Percentiles rank a stretch among this genome's conserved stretches.
These are phyloP conservation scores for Cercospora sp. DNA, from an alignment of 2,329 filamentous ascomycete species.

Conservation along the genomic window DNA sequence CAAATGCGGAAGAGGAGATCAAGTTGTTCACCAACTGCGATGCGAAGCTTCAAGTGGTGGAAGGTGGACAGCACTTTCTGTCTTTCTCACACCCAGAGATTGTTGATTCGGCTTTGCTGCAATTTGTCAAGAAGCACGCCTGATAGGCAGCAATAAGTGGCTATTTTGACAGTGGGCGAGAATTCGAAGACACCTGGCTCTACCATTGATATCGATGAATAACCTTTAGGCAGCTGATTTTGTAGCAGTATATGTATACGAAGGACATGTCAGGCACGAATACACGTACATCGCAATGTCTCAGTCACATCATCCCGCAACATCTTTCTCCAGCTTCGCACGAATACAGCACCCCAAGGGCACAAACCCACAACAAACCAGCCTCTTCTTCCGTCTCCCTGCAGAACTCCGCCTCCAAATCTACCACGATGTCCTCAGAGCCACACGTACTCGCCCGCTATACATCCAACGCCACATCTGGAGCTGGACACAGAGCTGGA, in stretches of 20 bases:
- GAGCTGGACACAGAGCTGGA: constrained; percentile 9
- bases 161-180: neutral
- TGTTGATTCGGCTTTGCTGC: constrained; percentile 42
- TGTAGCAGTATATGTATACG: neutral
- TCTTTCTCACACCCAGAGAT: constrained; percentile 50
- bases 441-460: neutral
- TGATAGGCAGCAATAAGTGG: neutral
- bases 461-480: constrained; percentile 15
- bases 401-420: constrained; percentile 15
- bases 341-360: neutral
- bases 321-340: neutral
- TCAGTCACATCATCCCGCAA: no score
- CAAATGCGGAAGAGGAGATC: constrained; percentile 52
- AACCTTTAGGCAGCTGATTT: neutral
- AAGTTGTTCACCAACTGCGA: constrained; percentile 50
- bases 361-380: neutral
- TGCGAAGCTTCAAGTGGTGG: constrained; percentile 46
- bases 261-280: neutral
- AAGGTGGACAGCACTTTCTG: constrained; percentile 55
- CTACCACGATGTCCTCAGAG: constrained; percentile 9
- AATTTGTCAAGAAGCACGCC: constrained; percentile 35
- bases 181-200: neutral
- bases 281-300: neutral
- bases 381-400: constrained; percentile 11
- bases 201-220: neutral